Evolutionary conservation across 2,329 filamentous ascomycete species (phyloP).

Genomic region (Mollisiaceae sp.): DNA sequence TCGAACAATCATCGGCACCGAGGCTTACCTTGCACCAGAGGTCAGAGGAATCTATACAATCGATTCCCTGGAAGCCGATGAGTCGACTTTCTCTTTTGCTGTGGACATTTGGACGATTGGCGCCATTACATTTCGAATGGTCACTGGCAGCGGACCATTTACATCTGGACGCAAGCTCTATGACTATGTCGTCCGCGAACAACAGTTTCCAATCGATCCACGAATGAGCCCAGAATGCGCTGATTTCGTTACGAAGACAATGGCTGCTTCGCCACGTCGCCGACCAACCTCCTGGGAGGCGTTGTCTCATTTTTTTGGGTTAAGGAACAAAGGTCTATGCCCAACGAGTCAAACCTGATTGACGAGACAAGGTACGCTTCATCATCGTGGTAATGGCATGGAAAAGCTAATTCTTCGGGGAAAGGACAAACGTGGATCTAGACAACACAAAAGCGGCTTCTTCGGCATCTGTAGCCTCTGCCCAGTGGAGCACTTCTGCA

Average conservation of each 20-base stretch:
- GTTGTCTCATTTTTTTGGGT: not conserved
- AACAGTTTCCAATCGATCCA: not conserved
- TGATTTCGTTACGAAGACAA: not conserved
- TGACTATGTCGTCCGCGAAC: not conserved
- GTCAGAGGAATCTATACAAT: not conserved
- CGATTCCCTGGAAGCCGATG: not conserved
- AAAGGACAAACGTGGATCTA: too few species aligned
- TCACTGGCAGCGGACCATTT: not conserved
- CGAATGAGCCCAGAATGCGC: not conserved
- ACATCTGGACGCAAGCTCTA: not conserved
- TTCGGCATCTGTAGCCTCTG: too few species aligned
- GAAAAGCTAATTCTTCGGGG: too few species aligned
- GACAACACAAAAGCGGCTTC: too few species aligned
- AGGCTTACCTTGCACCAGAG: conserved; percentile 24
- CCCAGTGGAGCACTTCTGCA: too few species aligned
- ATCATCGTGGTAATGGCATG: not conserved
- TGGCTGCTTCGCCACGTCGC: not conserved
- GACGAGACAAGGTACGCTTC: not conserved
- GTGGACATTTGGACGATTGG: conserved; percentile 27
- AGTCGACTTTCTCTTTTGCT: conserved; percentile 2
- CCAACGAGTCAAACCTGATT: not conserved
- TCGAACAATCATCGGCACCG: conserved; percentile 18
- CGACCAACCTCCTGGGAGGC: not conserved
- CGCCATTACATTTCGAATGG: not conserved
- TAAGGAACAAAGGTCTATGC: not conserved